Evolutionary conservation across 345 rosid species (phyloP).

Genomic region (Lepidium sativum): DNA sequence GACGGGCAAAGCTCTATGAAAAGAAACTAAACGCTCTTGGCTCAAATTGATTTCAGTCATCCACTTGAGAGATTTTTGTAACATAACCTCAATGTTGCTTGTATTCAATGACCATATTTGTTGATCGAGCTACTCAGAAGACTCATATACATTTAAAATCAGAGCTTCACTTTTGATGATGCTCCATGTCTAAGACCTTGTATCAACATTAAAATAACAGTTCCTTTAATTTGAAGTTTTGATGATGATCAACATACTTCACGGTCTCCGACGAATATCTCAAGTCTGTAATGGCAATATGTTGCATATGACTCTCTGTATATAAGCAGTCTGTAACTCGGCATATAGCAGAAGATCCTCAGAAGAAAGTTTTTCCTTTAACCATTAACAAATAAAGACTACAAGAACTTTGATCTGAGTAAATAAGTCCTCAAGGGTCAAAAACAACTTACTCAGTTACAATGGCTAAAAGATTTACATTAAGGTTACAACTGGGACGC

Average conservation of each 20-base stretch:
- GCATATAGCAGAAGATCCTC: not conserved
- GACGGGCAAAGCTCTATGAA: conserved; percentile 62
- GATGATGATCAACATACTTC: conserved; percentile 25
- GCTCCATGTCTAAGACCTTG: conserved; percentile 33
- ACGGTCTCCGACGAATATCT: not conserved
- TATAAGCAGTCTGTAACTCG: not conserved
- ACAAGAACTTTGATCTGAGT: not conserved
- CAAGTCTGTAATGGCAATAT: not conserved
- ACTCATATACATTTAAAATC: not conserved
- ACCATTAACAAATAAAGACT: not conserved
- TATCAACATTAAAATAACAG: conserved; percentile 37
- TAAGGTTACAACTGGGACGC: conserved; percentile 6
- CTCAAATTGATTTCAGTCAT: conserved; percentile 14
- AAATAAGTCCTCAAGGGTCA: not conserved
- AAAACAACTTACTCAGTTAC: not conserved
- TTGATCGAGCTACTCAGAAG: not conserved
- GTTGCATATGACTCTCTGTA: not conserved
- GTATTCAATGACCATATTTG: not conserved
- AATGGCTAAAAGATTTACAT: conserved; percentile 10
- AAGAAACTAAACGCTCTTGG: conserved; percentile 54
- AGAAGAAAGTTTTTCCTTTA: not conserved
- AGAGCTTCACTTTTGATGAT: conserved; percentile 6
- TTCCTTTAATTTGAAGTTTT: conserved; percentile 40
- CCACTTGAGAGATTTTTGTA: not conserved
- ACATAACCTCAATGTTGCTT: not conserved